These are phyloP conservation scores for Pholiota adiposa DNA, from an alignment of 1,284 basidiomycete genomes.

Conservation along the genomic window DNA sequence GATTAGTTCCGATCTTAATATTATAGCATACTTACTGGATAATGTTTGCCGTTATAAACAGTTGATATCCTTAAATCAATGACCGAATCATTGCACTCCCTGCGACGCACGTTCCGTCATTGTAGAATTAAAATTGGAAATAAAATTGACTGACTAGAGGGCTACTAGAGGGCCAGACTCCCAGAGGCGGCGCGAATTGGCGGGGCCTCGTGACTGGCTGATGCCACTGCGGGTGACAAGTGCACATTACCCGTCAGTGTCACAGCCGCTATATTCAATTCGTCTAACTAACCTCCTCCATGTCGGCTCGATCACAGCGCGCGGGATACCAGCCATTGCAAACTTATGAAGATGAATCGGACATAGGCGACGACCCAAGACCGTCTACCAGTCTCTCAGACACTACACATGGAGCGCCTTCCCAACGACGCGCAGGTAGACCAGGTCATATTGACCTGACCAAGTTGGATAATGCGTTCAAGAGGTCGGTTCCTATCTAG, in stretches of 20 bases:
- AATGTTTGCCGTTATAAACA: conserved; percentile 27
- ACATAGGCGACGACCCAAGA: conserved; percentile 45
- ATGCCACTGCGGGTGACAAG: conserved; percentile 4
- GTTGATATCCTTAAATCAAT: too few species aligned
- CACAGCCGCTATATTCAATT: not conserved
- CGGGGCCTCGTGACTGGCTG: conserved; percentile 1
- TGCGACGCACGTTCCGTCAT: conserved; percentile 29
- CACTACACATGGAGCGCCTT: conserved; percentile 35
- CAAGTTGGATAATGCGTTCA: conserved; percentile 81
- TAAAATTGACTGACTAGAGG: too few species aligned
- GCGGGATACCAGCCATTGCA: conserved; percentile 73
- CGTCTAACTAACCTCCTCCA: conserved; percentile 25
- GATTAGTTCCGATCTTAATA: too few species aligned
- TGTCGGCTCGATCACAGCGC: conserved; percentile 48
- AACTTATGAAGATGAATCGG: conserved; percentile 58
- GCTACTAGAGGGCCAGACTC: too few species aligned
- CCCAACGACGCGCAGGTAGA: conserved; percentile 50
- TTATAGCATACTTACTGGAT: not conserved
- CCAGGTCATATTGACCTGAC: conserved; percentile 74
- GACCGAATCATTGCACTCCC: too few species aligned
- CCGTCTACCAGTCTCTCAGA: conserved; percentile 30
- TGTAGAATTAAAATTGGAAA: too few species aligned
- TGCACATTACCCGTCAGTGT: not conserved
- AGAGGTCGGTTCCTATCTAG: conserved; percentile 50
- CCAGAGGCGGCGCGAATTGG: too few species aligned